Evolutionary conservation across 1,139 yeast genomes (phyloP), one percentile per base, ranked within the genome.

Genomic region (Magnusiomyces clavatus): DNA sequence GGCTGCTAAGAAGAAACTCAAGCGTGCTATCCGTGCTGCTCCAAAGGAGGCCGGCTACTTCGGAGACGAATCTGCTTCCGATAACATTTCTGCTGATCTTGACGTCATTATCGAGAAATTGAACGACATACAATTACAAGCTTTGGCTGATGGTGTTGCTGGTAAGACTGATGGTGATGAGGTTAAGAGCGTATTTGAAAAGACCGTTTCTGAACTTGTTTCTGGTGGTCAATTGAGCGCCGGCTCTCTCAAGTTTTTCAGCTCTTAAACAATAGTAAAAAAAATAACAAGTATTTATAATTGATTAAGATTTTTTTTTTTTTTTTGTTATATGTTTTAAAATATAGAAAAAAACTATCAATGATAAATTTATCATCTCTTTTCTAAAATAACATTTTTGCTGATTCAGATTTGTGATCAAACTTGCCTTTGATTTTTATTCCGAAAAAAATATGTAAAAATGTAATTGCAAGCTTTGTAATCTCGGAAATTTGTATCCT

Each of bases 1-100:
- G 78, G 82, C 81, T 61, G 96, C 97, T 48, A 88, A 86, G 80
- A 92, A 86, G 95, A 92, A 90, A 87, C 43, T 86, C 77, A 92
- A 87, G 89, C 87, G 97, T 79, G 74, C 86, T 53, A 73, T 92
- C 60, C 88, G 97, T 80, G 73, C 74, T 63, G 76, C 90, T 54
- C 87, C 82, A 61, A 89, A 90, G 77, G 97, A 87, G 43, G 81
- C 77, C 63, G 87, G 78, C 58, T 89, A 87, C 80, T 88, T 89
- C 63, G 59, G 60, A 46, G 79, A 80, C 56, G 40, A 50, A 24
- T 82, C 86, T 61, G 95, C 86, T 60, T 67, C 69, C 35, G 72
- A 69, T 48, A 57, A 57, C 45, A 60, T 69, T 46, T 60, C 65
- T 37, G 81, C 81, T 56, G 97, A 92, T 69, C 72, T 88, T 43